phyloP scores from a whole-genome alignment of 768 basidiomycete species.

The Panaeolus papilionaceus region DNA sequence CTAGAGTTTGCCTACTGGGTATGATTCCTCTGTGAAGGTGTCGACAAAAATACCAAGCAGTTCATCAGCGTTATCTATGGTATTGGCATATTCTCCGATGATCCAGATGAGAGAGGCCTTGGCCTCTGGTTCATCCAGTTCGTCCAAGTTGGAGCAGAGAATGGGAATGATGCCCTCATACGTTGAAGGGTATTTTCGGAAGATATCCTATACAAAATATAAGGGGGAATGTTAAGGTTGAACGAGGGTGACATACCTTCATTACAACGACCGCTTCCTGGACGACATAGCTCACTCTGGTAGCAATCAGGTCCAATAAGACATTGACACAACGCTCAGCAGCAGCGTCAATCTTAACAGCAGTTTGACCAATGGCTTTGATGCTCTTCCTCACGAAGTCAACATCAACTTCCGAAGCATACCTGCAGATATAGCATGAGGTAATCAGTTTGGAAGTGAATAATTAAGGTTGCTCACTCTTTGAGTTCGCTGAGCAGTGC shows the following conservation, averaged over 20 bases:
- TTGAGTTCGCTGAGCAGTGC: conserved; percentile 94
- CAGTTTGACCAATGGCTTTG: conserved; percentile 95
- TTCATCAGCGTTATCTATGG: conserved; percentile 97
- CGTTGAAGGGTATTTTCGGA: conserved; percentile 94
- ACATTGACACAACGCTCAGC: conserved; percentile 97
- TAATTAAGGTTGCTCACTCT: conserved; percentile 63
- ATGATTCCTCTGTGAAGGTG: conserved; percentile 91
- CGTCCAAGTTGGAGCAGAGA: conserved; percentile 93
- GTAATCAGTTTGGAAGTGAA: neutral
- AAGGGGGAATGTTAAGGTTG: neutral
- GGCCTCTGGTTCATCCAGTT: conserved; percentile 97
- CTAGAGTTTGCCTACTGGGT: conserved; percentile 62
- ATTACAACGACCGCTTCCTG: conserved; percentile 99
- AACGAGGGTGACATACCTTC: conserved; percentile 65
- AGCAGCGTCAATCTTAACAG: conserved; percentile 91
- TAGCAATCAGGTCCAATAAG: conserved; percentile 89
- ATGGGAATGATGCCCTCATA: conserved; percentile 98
- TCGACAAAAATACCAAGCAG: conserved; percentile 90
- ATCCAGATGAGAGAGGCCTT: conserved; percentile 99
- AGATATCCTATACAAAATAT: conserved; percentile 77
- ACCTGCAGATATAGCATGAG: conserved; percentile 51
- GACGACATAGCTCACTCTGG: conserved; percentile 95
- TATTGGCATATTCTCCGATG: conserved; percentile 96
- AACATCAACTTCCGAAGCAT: conserved; percentile 96
- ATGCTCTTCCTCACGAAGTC: conserved; percentile 97